Base-by-base conservation (phyloP, 2,329 filamentous ascomycete species). In the Botrytis medusae region DNA sequence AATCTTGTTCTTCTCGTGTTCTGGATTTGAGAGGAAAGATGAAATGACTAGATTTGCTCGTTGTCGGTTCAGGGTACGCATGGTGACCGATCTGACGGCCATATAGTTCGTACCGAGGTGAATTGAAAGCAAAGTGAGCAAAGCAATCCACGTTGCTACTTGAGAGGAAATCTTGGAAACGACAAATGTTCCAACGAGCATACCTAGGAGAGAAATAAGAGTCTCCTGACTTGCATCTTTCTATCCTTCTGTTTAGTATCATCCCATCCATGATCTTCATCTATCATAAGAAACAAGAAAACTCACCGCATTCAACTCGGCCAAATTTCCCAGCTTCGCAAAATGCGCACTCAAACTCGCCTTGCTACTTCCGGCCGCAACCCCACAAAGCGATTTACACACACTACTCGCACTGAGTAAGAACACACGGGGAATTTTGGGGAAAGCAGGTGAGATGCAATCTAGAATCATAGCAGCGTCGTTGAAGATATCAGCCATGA, bases 201-300 rank as follows among this genome's bases (percentile, higher is more conserved):
- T 94, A 2, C 96, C 96, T 48, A 97, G 75, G 40, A 98, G 86
- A 2, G 93, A 95, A 73, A 99, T 93, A 32, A 97, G 90, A 0
- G 95, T 98, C 83, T 98, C 96, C 83, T 98, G 96, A 77, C 93
- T 97, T 20, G 94, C 94, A 81, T 98, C 95, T 87, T 97, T 91
- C 80, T 82, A 34, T 61, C 51, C 16, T 64, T 20, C 62, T 67
- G 37, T 77, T 77, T 32, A 79, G 73, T 46, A 40, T 37, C 34
- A 25, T 9, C 68, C 8, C 34, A 51, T 51, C 8, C 32, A 59
- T 44, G 42, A 14, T n/a, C 25, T 16, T 40, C 72, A 40, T n/a
- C 18, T 22, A 51, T n/a, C 25, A 54, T n/a, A 25, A 44, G 25
- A 40, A 18, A 2, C 16, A 37, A 12, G 14, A n/a, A 51, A 10